Base-by-base conservation (phyloP, 768 basidiomycete genomes). In the Podaxis carcinomalis region DNA sequence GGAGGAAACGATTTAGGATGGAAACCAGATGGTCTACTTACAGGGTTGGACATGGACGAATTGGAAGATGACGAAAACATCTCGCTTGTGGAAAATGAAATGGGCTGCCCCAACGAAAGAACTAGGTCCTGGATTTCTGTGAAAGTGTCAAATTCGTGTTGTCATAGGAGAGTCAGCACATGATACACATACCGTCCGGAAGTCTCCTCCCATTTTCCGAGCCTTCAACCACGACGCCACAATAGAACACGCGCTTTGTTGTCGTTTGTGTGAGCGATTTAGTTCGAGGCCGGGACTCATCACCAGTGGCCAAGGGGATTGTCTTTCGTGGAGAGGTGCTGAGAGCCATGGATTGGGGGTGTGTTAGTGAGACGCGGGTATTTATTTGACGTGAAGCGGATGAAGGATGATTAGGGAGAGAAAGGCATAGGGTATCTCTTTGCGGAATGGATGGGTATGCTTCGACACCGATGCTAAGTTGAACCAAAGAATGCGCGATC, bases 191-290 rank as follows among this genome's bases (percentile, higher is more conserved):
- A 87, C 90, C 90, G 73, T 87, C 84, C 40, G 86, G 81, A 53
- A 91, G 80, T 61, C 84, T 80, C 66, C 78, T 82, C 5, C 88
- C 89, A 64, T 83, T 80, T 64, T 89, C 88, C 40, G 89, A 86
- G 55, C 86, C 87, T 75, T 97, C 93, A 32, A 96, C 88, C 13
- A 96, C 91, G 19, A 96, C 90, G 47, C 91, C 92, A 69, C 90
- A 92, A 70, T 90, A 90, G 73, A 95, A 96, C 25, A 88, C 90
- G 69, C 94, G 89, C 71, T 82, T 88, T 5, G 89, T 95, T 14
- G 64, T 84, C 66, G 54, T 75, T 72, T 35, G 76, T 68, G 35
- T 16, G 73, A 72, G 59, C 44, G 81, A 73, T 36, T 71, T 74
- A 32, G 74, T 76, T 49, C 80, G 78, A 44, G 79, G 73, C 27